These are phyloP conservation scores for Fusarium abutilonis DNA, from an alignment of 2,329 filamentous ascomycete species.

Conservation along the genomic window DNA sequence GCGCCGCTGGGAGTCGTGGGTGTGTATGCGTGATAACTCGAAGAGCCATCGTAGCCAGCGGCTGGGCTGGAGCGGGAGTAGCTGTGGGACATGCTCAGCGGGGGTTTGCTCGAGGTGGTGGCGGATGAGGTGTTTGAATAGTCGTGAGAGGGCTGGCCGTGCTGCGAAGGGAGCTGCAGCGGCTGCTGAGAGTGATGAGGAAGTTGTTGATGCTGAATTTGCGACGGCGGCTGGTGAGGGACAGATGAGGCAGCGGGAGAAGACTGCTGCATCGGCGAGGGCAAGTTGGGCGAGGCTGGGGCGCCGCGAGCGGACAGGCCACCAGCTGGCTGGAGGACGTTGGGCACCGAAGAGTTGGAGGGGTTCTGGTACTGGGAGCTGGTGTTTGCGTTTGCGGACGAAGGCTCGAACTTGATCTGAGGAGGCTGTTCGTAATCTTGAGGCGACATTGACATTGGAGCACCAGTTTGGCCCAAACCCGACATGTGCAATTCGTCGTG, in stretches of 20 bases:
- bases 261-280: conserved; percentile 58
- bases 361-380: conserved; percentile 53
- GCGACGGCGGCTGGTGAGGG: conserved; percentile 51
- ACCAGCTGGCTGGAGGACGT: conserved; percentile 68
- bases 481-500: conserved; percentile 67
- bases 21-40: conserved; percentile 66
- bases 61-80: conserved; percentile 89
- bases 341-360: conserved; percentile 60
- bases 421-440: conserved; percentile 63
- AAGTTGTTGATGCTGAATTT: conserved; percentile 48
- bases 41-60: conserved; percentile 62
- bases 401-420: conserved; percentile 63
- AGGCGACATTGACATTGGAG: conserved; percentile 53
- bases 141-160: conserved; percentile 68
- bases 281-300: conserved; percentile 53
- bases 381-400: conserved; percentile 45
- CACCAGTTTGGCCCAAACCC: conserved; percentile 52
- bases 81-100: conserved; percentile 72
- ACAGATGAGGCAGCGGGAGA: conserved; percentile 48
- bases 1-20: conserved; percentile 71
- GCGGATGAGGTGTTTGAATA: conserved; percentile 30
- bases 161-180: conserved; percentile 52
- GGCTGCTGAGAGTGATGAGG: conserved; percentile 47
- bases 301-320: conserved; percentile 48
- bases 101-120: conserved; percentile 67